Percentiles rank a stretch among this genome's conserved stretches.
Evolutionary conservation across 1,284 basidiomycete species (phyloP).

Genomic region (Leccinum pallidistipes): DNA sequence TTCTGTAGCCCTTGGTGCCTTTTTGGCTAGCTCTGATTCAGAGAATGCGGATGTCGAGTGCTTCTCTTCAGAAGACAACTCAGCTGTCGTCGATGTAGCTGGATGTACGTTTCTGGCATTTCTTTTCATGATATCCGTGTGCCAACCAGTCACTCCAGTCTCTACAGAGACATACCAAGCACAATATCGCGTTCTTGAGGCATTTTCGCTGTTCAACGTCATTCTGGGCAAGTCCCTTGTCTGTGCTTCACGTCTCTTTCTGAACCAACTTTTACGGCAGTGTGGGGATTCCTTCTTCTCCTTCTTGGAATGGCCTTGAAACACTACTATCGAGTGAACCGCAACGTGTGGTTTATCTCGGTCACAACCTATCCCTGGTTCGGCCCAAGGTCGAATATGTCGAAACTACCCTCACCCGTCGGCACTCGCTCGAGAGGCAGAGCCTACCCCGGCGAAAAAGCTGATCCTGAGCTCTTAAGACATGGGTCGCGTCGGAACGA

Average conservation of each 20-base stretch:
- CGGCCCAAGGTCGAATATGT: slow-evolving; percentile 40
- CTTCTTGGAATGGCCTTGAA: slow-evolving; percentile 65
- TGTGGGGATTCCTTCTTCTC: slow-evolving; percentile 58
- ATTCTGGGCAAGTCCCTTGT: slow-evolving; percentile 52
- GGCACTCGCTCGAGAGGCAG: slow-evolving; percentile 36
- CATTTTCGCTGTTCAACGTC: slow-evolving; percentile 76
- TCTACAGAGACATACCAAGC: slow-evolving; percentile 76
- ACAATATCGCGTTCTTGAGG: slow-evolving; percentile 76
- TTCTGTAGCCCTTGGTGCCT: slow-evolving; percentile 64
- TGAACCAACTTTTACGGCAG: slow-evolving; percentile 38
- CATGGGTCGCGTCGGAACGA: slow-evolving; percentile 19
- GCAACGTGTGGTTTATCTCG: slow-evolving; percentile 71
- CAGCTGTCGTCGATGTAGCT: slow-evolving; percentile 53
- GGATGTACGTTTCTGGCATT: slow-evolving; percentile 51
- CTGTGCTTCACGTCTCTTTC: slow-evolving; percentile 9
- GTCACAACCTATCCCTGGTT: slow-evolving; percentile 76
- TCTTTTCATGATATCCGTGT: neutral
- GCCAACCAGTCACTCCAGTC: slow-evolving; percentile 35
- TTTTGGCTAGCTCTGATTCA: slow-evolving; percentile 68
- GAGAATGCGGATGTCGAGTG: slow-evolving; percentile 80
- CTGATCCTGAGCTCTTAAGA: slow-evolving; percentile 27
- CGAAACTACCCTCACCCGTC: slow-evolving; percentile 36
- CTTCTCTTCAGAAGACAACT: slow-evolving; percentile 55
- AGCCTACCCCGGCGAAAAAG: slow-evolving; percentile 25
- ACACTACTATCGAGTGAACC: slow-evolving; percentile 62